Conservation (phyloP, 192 early-diverging fungal genomes). For the Radiomyces spectabilis region DNA sequence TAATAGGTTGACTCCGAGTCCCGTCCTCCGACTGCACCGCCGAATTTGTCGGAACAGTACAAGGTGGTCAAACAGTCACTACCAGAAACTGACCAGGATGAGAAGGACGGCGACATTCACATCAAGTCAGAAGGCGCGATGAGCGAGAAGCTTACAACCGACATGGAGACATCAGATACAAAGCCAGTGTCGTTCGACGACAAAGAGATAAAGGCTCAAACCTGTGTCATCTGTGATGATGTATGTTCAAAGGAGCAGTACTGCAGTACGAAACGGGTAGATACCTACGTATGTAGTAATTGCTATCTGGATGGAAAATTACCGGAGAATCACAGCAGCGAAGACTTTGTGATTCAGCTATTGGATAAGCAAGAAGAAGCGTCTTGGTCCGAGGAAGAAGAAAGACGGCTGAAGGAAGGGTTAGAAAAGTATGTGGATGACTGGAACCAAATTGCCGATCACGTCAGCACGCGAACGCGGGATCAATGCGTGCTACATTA, state of each 20-base stretch:
- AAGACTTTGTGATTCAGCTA: too few relatives aligned
- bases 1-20: slow-evolving; percentile 84
- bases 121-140: slow-evolving; percentile 1
- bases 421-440: slow-evolving; percentile 91
- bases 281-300: too few relatives aligned
- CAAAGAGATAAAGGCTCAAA: too few relatives aligned
- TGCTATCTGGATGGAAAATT: too few relatives aligned
- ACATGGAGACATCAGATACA: background rate
- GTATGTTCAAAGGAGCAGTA: too few relatives aligned
- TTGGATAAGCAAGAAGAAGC: too few relatives aligned
- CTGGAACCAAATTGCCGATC: slow-evolving; percentile 87
- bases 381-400: slow-evolving; percentile 87
- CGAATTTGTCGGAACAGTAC: slow-evolving; percentile 90
- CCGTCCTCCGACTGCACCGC: slow-evolving; percentile 77
- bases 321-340: too few relatives aligned
- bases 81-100: too few relatives aligned
- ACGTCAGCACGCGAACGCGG: slow-evolving; percentile 82
- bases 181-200: too few relatives aligned
- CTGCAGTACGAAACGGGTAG: too few relatives aligned
- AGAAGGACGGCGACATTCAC: background rate
- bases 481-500: slow-evolving; percentile 93
- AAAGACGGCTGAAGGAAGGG: slow-evolving; percentile 83
- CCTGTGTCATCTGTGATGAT: too few relatives aligned
- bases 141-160: background rate
- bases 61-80: slow-evolving; percentile 86